Percentiles rank a stretch among this genome's conserved stretches.
phyloP scores from a whole-genome alignment of 1,284 basidiomycete genomes.

The Coniferiporia weirii region DNA sequence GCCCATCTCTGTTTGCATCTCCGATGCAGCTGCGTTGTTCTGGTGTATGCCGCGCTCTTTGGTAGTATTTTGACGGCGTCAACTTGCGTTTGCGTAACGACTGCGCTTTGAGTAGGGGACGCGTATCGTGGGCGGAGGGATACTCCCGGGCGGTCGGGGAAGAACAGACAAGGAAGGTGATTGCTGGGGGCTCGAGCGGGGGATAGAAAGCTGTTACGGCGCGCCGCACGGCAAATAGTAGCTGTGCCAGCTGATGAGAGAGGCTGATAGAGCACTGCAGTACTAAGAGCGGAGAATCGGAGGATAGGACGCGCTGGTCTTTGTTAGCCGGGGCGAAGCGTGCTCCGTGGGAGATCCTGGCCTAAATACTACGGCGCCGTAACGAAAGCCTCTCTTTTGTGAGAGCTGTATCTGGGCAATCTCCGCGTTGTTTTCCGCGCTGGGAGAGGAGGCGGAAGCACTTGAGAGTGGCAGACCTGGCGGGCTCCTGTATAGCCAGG shows the following conservation, averaged over 20 bases:
- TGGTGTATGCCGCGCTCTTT: not conserved
- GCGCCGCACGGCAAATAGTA: not conserved
- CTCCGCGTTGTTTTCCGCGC: not conserved
- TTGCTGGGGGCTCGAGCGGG: not conserved
- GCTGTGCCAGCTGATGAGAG: constrained; percentile 3
- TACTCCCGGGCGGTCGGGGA: constrained; percentile 5
- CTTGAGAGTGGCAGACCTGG: no score
- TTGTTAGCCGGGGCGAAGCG: not conserved
- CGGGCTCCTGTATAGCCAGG: no score
- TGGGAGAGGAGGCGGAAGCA: not conserved
- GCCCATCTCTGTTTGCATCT: not conserved
- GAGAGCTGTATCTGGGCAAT: not conserved
- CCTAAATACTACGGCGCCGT: not conserved
- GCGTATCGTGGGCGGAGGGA: not conserved
- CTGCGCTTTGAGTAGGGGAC: not conserved
- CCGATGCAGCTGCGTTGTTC: not conserved
- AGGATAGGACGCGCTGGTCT: no score
- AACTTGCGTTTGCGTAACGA: not conserved
- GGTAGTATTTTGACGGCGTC: not conserved
- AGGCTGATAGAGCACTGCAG: no score
- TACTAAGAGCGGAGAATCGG: no score
- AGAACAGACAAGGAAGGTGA: not conserved
- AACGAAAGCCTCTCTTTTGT: not conserved
- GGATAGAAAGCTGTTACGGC: not conserved
- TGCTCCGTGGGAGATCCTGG: not conserved